phyloP scores from a whole-genome alignment of 306 rosid species.

The barrel medic (Medicago truncatula) region DNA sequence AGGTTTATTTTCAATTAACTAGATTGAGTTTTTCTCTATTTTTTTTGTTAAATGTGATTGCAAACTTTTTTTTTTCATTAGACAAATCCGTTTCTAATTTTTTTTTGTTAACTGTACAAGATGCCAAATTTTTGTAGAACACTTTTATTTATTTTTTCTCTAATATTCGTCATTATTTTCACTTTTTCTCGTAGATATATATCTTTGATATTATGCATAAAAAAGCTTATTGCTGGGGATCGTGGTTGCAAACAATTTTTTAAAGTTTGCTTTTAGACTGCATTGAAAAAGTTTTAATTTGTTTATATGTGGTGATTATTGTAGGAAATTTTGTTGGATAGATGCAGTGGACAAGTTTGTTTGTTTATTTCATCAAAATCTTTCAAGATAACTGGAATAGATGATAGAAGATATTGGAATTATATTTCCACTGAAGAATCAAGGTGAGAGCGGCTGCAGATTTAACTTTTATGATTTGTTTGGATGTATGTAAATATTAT shows the following conservation, averaged over 20 bases:
- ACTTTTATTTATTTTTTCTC: too few species aligned
- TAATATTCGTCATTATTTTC: neutral
- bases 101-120: too few species aligned
- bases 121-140: too few species aligned
- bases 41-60: too few species aligned
- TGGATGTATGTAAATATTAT: neutral
- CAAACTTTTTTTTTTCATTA: too few species aligned
- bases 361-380: constrained; percentile 72
- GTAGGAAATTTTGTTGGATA: constrained; percentile 80
- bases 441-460: constrained; percentile 53
- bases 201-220: neutral
- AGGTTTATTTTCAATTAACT: neutral
- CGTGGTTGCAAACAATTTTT: neutral
- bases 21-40: neutral
- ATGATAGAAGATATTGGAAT: constrained; percentile 92
- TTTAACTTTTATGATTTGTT: neutral
- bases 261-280: neutral
- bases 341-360: constrained; percentile 60
- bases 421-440: constrained; percentile 77
- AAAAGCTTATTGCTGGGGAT: neutral
- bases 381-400: constrained; percentile 82
- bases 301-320: neutral
- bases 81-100: too few species aligned
- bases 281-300: constrained; percentile 25
- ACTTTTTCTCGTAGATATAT: neutral